Evolutionary conservation across 768 basidiomycete species (phyloP).

Genomic region (Tricholoma saponaceum): DNA sequence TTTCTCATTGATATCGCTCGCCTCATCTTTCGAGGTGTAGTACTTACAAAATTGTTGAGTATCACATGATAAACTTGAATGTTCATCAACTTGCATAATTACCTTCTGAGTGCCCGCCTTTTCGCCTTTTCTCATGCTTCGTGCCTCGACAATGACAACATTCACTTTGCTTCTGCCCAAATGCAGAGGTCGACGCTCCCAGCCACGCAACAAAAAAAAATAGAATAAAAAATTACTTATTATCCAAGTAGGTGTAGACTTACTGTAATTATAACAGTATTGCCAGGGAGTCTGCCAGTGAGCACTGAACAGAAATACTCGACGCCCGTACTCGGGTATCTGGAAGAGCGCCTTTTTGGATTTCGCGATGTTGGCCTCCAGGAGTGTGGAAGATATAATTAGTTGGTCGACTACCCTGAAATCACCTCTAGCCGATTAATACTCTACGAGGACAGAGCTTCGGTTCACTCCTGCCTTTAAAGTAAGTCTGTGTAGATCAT

Average conservation of each 20-base stretch:
- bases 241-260: no score
- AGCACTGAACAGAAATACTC: background rate
- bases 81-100: no score
- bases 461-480: conserved; percentile 1
- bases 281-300: background rate
- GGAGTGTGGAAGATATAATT: no score
- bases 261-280: background rate
- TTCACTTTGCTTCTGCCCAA: background rate
- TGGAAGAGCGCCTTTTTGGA: background rate
- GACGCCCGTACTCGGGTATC: background rate
- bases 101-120: no score
- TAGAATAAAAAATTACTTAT: background rate
- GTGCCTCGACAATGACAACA: background rate
- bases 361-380: background rate
- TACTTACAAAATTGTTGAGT: no score
- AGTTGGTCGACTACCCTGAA: background rate
- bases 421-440: background rate
- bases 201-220: background rate
- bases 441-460: background rate
- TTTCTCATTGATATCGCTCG: no score
- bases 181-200: background rate
- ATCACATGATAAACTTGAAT: no score
- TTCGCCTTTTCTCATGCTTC: no score
- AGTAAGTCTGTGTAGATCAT: background rate
- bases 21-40: no score